These are phyloP conservation scores for Neurospora sp. DNA, from an alignment of 495 filamentous ascomycete species.

Conservation along the genomic window DNA sequence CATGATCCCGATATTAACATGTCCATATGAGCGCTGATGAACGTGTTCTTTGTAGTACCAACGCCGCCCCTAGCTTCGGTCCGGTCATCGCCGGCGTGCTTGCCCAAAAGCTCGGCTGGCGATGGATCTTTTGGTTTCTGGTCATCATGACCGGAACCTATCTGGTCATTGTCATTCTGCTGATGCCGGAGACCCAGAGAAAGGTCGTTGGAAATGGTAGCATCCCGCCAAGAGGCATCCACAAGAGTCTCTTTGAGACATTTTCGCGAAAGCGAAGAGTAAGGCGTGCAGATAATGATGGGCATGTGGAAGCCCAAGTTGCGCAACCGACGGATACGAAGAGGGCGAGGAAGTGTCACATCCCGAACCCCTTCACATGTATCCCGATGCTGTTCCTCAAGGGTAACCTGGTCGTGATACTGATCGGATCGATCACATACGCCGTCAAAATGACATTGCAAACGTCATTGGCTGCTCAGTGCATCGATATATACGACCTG, in stretches of 20 bases:
- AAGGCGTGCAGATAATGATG: background rate
- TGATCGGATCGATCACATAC: slow-evolving; percentile 8
- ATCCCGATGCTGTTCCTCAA: background rate
- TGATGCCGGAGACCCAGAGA: slow-evolving; percentile 45
- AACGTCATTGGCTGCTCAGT: background rate
- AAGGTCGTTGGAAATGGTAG: slow-evolving; percentile 48
- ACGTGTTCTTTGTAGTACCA: slow-evolving; percentile 4
- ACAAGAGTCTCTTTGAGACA: background rate
- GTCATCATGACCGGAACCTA: slow-evolving; percentile 27
- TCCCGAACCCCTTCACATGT: background rate
- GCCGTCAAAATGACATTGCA: slow-evolving; percentile 7
- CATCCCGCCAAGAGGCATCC: background rate
- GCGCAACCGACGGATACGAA: background rate
- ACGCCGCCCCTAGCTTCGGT: slow-evolving; percentile 29
- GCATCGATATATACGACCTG: background rate
- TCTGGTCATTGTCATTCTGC: slow-evolving; percentile 21
- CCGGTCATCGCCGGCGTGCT: slow-evolving; percentile 45
- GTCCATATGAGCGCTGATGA: background rate
- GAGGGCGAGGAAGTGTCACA: background rate
- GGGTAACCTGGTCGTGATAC: background rate
- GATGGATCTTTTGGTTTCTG: slow-evolving; percentile 53
- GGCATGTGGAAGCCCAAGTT: background rate
- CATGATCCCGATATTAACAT: background rate
- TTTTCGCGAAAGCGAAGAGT: background rate
- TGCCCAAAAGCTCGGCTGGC: slow-evolving; percentile 42